Percentiles rank a stretch among this genome's conserved stretches.
Evolutionary conservation across 768 basidiomycete species (phyloP).

Genomic region (Trametes sanguinea): DNA sequence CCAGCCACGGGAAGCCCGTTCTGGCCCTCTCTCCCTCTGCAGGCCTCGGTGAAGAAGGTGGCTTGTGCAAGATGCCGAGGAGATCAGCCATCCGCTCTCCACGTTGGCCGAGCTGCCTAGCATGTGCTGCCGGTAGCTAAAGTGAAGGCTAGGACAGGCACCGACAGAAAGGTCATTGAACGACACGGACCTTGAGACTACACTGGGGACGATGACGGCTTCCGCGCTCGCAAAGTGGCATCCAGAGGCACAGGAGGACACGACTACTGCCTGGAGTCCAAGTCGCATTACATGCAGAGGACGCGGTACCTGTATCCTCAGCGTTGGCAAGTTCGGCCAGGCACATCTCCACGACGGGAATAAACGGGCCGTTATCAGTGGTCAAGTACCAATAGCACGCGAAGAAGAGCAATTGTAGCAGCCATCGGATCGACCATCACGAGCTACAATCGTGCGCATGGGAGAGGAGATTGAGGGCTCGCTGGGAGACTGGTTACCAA

Average conservation of each 20-base stretch:
- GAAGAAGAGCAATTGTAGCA: background rate
- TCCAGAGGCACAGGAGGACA: background rate
- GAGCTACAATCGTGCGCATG: conserved; percentile 10
- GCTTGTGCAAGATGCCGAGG: too few relatives aligned
- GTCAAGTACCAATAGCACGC: conserved; percentile 7
- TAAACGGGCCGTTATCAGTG: conserved; percentile 18
- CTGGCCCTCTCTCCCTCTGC: too few relatives aligned
- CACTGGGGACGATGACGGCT: background rate
- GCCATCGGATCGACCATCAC: conserved; percentile 7
- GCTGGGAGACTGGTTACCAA: conserved; percentile 15
- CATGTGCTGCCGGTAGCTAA: background rate
- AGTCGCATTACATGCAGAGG: background rate
- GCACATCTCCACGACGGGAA: conserved; percentile 6
- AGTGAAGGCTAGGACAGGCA: conserved; percentile 3
- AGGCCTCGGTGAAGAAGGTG: too few relatives aligned
- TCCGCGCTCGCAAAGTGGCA: background rate
- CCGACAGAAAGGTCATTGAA: conserved; percentile 2
- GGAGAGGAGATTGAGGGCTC: conserved; percentile 7
- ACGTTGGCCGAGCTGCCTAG: background rate
- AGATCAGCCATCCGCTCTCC: too few relatives aligned
- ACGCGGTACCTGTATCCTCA: conserved; percentile 5
- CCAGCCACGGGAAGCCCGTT: too few relatives aligned
- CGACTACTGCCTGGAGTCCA: background rate
- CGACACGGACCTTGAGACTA: background rate
- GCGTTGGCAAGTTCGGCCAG: background rate